Evolutionary conservation across 2,329 filamentous ascomycete species (phyloP).

Genomic region (Cryphonectria radicalis): DNA sequence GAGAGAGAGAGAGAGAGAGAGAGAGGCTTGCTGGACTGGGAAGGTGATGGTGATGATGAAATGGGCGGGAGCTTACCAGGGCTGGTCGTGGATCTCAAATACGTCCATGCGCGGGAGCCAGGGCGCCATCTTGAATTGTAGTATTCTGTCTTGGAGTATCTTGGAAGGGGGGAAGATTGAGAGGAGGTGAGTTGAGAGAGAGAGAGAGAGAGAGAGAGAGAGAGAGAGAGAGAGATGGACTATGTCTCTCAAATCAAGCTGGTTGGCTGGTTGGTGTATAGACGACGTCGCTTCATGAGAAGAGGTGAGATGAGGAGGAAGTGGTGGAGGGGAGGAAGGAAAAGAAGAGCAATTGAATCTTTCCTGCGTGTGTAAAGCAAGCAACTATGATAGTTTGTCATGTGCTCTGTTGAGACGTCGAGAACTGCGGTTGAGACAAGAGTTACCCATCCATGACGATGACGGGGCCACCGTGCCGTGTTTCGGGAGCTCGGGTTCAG

Average conservation of each 20-base stretch:
- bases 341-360: neutral
- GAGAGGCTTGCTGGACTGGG: neutral
- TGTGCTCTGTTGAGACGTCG: neutral
- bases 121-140: slow-evolving; percentile 47
- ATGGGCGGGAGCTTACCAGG: slow-evolving; percentile 55
- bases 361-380: neutral
- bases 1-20: neutral
- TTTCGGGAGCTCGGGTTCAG: slow-evolving; percentile 4
- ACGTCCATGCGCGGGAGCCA: slow-evolving; percentile 64
- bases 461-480: neutral
- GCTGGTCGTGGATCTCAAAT: slow-evolving; percentile 70
- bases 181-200: too few relatives aligned
- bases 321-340: neutral
- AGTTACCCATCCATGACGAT: neutral
- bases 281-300: too few relatives aligned
- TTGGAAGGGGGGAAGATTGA: neutral
- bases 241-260: neutral
- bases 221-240: neutral
- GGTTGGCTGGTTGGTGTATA: too few relatives aligned
- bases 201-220: neutral
- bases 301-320: neutral
- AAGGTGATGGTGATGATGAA: neutral
- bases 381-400: neutral
- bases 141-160: neutral
- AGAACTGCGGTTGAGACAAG: slow-evolving; percentile 4